Evolutionary conservation across 495 filamentous ascomycete species (phyloP), one percentile per base, ranked within the genome.

Genomic region (Achaetomiella virescens): DNA sequence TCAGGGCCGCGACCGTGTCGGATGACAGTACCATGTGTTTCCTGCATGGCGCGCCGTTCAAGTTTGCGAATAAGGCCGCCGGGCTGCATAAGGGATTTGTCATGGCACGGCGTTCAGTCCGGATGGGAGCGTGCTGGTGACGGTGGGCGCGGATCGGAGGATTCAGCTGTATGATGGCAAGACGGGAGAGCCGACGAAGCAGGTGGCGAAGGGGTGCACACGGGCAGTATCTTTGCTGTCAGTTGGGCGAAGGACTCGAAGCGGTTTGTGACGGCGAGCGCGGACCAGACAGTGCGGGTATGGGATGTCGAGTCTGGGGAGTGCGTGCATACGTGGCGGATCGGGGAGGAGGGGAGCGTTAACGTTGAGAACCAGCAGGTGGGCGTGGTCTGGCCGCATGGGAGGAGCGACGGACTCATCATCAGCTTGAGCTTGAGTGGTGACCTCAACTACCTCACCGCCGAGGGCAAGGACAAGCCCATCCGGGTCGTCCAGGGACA

Each of bases 121-220:
- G 0, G 92, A 97, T 71, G 95, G 93, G 21, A 81, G 76, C 29
- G 78, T 76, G 17, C 74, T 98, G 48, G 90, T 92, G 41, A 96
- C 87, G 59, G 92, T 97, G 38, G 91, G 93, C 35, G 87, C 85
- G 17, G 93, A 98, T 68, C 78, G 84, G 42, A 82, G 84, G 69
- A 96, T 98, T 51, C 93, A 91, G 76, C 74, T 97, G 2, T 98
- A 96, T 66, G 91, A 95, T 63, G 93, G 95, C 38, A 95, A 93
- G 75, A 92, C 90, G 1, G 93, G 93, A 3, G 92, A 95, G 63
- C 75, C 84, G 8, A 87, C 82, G 52, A 80, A 71, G 47, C 78
- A 89, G 57, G 82, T 60, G 88, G 88, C 18, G 88, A 91, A 58
- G 89, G 85, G 7, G 77, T 76, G 48, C 93, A 98, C 67, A 92